Evolutionary conservation across 179 eudicot genomes (phyloP), one percentile per base, ranked within the genome.

Genomic region (Pouteria campechiana): DNA sequence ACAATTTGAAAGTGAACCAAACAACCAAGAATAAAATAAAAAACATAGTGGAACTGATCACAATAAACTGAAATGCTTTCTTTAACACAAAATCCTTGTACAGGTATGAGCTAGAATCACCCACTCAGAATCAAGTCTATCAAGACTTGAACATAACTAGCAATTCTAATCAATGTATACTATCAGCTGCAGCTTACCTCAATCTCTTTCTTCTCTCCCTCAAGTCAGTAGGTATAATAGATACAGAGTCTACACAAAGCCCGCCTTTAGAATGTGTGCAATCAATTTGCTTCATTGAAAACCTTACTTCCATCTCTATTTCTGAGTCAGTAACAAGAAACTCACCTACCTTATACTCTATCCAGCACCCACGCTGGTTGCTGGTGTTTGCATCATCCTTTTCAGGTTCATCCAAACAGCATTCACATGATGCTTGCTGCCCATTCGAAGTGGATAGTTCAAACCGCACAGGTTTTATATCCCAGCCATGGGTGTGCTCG

Each of bases 251-350:
- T 27, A 90, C 81, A 65, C 98, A 86, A 4, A 90, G 81, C 25
- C 98, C 98, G 5, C 98, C 98, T 73, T 90, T 90, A 3, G 98
- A 90, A 61, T 90, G 98, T 2, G 98, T 90, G 76, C 98, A 90
- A 37, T 90, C 98, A n/a, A 90, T 90, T 49, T 86, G 98, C 68
- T 90, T 86, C 87, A 83, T 83, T 0, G 92, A 86, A 54, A 86
- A 79, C 32, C 55, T 68, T 40, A 90, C 63, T 61, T 90, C 98
- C 1, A 70, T 73, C 5, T 48, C 52, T 16, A 79, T 57, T 36
- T 71, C 74, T 0, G 84, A 54, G 14, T 73, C 78, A 2, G 48
- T 53, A 12, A 90, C 81, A 3, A 60, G 25, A 23, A 90, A 86
- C 39, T 90, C 85, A 20, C 98, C 98, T 2, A 90, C 96, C 63